Evolutionary conservation across 768 basidiomycete species (phyloP).

Genomic region (Tricholoma hemisulphureum): DNA sequence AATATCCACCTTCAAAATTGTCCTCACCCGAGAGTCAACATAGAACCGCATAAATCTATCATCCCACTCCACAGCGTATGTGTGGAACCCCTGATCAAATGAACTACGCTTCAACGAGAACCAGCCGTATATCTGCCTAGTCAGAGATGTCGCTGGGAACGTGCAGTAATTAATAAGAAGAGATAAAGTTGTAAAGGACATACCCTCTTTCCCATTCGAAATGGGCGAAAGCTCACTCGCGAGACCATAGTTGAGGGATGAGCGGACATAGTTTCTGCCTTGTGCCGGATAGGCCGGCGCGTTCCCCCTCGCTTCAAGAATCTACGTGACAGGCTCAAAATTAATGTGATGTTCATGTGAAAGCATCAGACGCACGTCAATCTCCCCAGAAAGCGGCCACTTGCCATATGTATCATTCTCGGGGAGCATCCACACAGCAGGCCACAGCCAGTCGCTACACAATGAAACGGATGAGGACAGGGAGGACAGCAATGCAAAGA

Average conservation of each 20-base stretch:
- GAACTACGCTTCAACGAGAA: slow-evolving; percentile 49
- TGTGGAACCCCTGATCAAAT: slow-evolving; percentile 65
- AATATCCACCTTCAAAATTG: slow-evolving; percentile 59
- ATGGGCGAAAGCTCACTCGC: slow-evolving; percentile 11
- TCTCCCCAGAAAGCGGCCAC: slow-evolving; percentile 59
- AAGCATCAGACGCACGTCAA: slow-evolving; percentile 37
- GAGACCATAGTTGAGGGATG: slow-evolving; percentile 70
- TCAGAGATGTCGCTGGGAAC: slow-evolving; percentile 9
- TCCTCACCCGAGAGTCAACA: slow-evolving; percentile 67
- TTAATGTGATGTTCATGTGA: slow-evolving; percentile 28
- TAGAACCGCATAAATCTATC: slow-evolving; percentile 68
- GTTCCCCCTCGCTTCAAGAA: slow-evolving; percentile 66
- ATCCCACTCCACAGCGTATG: slow-evolving; percentile 78
- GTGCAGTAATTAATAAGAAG: background rate
- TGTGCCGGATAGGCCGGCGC: slow-evolving; percentile 49
- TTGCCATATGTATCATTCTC: slow-evolving; percentile 59
- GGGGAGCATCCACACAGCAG: slow-evolving; percentile 74
- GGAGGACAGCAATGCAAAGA: slow-evolving; percentile 46
- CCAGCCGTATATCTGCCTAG: slow-evolving; percentile 41
- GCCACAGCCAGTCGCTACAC: slow-evolving; percentile 67
- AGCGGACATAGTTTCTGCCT: slow-evolving; percentile 58
- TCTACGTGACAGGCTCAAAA: slow-evolving; percentile 35
- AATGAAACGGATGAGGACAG: slow-evolving; percentile 13
- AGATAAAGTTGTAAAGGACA: background rate
- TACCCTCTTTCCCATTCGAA: slow-evolving; percentile 1